phyloP scores from a whole-genome alignment of 2,329 filamentous ascomycete genomes.

The Colletotrichum liaoningense region DNA sequence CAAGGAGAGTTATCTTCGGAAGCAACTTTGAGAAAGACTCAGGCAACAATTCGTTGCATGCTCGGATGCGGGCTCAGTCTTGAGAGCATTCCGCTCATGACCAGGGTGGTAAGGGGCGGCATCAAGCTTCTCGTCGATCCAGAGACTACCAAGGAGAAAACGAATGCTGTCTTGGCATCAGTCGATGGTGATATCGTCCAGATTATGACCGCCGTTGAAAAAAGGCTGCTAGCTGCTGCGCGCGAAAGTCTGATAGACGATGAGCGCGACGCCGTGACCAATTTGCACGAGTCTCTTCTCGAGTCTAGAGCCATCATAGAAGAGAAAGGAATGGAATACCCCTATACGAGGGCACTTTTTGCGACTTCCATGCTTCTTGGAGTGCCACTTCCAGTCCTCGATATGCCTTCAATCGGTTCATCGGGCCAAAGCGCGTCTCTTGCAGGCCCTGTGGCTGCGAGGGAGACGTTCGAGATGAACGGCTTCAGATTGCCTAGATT shows the following conservation, averaged over 20 bases:
- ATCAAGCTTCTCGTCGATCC: background rate
- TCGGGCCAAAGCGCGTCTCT: no score
- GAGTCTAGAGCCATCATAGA: background rate
- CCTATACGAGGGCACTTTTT: conserved; percentile 10
- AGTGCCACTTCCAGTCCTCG: background rate
- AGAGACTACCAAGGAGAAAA: background rate
- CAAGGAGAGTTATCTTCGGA: background rate
- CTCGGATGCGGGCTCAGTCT: conserved; percentile 40
- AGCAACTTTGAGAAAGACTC: conserved; percentile 26
- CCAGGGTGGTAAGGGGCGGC: conserved; percentile 27
- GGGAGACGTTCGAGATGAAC: conserved; percentile 42
- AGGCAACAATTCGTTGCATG: conserved; percentile 41
- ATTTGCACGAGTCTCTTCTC: background rate
- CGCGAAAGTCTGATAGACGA: conserved; percentile 37
- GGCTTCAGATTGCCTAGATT: conserved; percentile 41
- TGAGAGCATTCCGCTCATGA: conserved; percentile 37
- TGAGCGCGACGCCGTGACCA: conserved; percentile 18
- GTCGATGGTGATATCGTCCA: conserved; percentile 48
- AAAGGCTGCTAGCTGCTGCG: conserved; percentile 39
- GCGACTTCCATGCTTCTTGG: conserved; percentile 14
- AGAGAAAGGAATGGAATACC: conserved; percentile 3
- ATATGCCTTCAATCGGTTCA: background rate
- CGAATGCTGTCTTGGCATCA: conserved; percentile 25
- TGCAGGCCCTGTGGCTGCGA: background rate
- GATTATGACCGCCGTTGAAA: conserved; percentile 49